These are phyloP conservation scores for Fagus crenata DNA, from an alignment of 306 rosid species.

Conservation along the genomic window DNA sequence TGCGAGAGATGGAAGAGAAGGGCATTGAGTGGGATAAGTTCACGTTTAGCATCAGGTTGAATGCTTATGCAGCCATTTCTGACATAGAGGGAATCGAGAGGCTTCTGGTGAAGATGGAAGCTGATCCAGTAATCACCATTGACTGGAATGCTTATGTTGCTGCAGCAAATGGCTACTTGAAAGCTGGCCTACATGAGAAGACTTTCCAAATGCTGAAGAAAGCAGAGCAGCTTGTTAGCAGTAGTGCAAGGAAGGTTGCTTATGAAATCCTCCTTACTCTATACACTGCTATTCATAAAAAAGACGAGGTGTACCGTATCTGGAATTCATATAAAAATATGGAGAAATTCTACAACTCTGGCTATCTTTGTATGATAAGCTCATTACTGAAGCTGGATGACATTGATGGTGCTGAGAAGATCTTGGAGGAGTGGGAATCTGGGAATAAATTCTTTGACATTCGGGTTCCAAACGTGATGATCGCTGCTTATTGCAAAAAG, in stretches of 20 bases:
- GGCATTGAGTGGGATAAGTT: slow-evolving; percentile 34
- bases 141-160: slow-evolving; percentile 47
- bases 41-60: slow-evolving; percentile 49
- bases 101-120: slow-evolving; percentile 57
- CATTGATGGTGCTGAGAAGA: slow-evolving; percentile 58
- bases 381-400: slow-evolving; percentile 67
- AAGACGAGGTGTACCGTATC: slow-evolving; percentile 62
- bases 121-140: slow-evolving; percentile 41
- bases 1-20: slow-evolving; percentile 57
- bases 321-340: slow-evolving; percentile 48
- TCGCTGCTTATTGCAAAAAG: slow-evolving; percentile 53
- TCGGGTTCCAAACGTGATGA: slow-evolving; percentile 54
- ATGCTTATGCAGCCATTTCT: slow-evolving; percentile 40
- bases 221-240: slow-evolving; percentile 40
- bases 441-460: slow-evolving; percentile 34
- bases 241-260: slow-evolving; percentile 28
- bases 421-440: slow-evolving; percentile 71
- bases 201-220: slow-evolving; percentile 37
- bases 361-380: slow-evolving; percentile 52
- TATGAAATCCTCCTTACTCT: slow-evolving; percentile 47
- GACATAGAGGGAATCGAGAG: slow-evolving; percentile 56
- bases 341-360: slow-evolving; percentile 27
- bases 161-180: slow-evolving; percentile 62
- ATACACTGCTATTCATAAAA: slow-evolving; percentile 47
- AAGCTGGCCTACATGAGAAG: slow-evolving; percentile 50